Conservation (phyloP, 176 grass and related monocot genomes). For the Sorghum bicolor region Sorghum_bicolor_NCBIv3 NC_012879.2:58511001-58511500, state of each 20-base stretch:
- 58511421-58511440: slow-evolving; percentile 62
- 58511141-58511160: slow-evolving; percentile 65
- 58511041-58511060: slow-evolving; percentile 60
- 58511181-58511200: slow-evolving; percentile 49
- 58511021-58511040: slow-evolving; percentile 33
- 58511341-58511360: slow-evolving; percentile 14
- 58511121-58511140: slow-evolving; percentile 45
- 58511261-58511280: slow-evolving; percentile 52
- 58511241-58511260: slow-evolving; percentile 60
- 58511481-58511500: slow-evolving; percentile 35
- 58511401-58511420: slow-evolving; percentile 68
- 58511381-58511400: slow-evolving; percentile 57
- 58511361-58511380: slow-evolving; percentile 62
- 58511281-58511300: slow-evolving; percentile 42
- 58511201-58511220: slow-evolving; percentile 68
- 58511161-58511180: slow-evolving; percentile 57
- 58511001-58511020: slow-evolving; percentile 50
- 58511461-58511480: slow-evolving; percentile 52
- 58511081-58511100: slow-evolving; percentile 50
- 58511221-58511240: slow-evolving; percentile 36
- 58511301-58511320: slow-evolving; percentile 53
- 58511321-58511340: slow-evolving; percentile 65
- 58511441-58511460: slow-evolving; percentile 42
- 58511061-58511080: slow-evolving; percentile 44
- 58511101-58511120: slow-evolving; percentile 58